Percentiles rank a stretch among this genome's conserved stretches.
Evolutionary conservation across 169 alveolate genomes (phyloP).

Genomic region (Plasmodium adleri): DNA sequence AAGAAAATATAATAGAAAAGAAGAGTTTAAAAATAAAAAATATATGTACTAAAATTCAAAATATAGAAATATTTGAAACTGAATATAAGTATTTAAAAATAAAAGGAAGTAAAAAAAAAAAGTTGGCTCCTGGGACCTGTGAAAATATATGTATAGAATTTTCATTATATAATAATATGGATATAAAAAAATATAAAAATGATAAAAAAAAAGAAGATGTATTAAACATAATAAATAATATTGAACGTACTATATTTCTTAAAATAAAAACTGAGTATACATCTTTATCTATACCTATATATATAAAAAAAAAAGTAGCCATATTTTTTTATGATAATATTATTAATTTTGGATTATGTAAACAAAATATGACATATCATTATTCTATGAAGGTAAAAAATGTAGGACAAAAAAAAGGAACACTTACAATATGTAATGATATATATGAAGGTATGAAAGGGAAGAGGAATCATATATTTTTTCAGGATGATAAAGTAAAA

Average conservation of each 20-base stretch:
- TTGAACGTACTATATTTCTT: constrained; percentile 17
- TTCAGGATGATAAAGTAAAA: neutral
- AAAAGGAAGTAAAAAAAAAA: constrained; percentile 51
- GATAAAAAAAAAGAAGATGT: constrained; percentile 4
- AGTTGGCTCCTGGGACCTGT: constrained; percentile 62
- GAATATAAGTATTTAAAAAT: constrained; percentile 54
- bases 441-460: no score
- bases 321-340: constrained; percentile 28
- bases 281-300: constrained; percentile 30
- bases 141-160: constrained; percentile 50
- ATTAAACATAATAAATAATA: constrained; percentile 20
- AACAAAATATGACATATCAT: constrained; percentile 26
- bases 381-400: constrained; percentile 24
- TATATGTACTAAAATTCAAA: constrained; percentile 53
- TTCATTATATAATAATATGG: constrained; percentile 23
- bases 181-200: constrained; percentile 32
- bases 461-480: no score
- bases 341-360: constrained; percentile 55
- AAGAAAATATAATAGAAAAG: constrained; percentile 43
- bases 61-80: constrained; percentile 33
- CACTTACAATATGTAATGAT: neutral
- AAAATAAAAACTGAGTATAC: constrained; percentile 52
- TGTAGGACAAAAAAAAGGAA: constrained; percentile 45
- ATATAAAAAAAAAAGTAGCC: constrained; percentile 55
- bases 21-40: constrained; percentile 44